Percentiles rank a stretch among this genome's conserved stretches.
phyloP scores from a whole-genome alignment of 2,329 filamentous ascomycete species.

The Sporothrix phasma region DNA sequence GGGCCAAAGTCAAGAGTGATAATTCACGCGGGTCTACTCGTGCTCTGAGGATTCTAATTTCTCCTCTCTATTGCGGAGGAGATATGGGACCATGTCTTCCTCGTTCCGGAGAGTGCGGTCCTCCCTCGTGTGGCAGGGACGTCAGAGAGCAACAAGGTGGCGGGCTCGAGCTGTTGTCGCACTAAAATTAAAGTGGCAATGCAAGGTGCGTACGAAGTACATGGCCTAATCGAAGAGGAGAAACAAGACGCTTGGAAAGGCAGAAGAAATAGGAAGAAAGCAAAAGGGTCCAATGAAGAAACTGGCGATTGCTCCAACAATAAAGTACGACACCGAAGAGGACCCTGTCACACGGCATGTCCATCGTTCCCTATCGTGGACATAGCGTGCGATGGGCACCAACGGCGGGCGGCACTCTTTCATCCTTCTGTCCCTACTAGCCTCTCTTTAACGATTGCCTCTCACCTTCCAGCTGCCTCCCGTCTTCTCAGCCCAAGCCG shows the following conservation, averaged over 20 bases:
- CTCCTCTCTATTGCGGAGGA: not conserved
- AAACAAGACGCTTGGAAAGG: not conserved
- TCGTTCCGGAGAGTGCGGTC: not conserved
- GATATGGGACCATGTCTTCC: not conserved
- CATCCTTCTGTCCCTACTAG: not conserved
- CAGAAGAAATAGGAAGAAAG: not conserved
- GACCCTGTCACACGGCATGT: not conserved
- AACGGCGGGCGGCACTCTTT: not conserved
- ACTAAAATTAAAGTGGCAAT: slow-evolving; percentile 9
- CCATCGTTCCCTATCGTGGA: not conserved
- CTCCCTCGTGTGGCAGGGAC: not conserved
- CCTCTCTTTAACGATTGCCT: not conserved
- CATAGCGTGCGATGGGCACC: not conserved
- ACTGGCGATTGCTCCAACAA: not conserved
- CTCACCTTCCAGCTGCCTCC: not conserved
- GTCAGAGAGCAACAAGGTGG: not conserved
- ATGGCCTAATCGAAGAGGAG: slow-evolving; percentile 2
- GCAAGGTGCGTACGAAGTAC: not conserved
- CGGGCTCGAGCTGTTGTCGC: not conserved
- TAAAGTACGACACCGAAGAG: not conserved
- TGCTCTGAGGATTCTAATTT: not conserved
- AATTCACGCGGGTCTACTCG: not conserved
- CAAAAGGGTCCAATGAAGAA: not conserved
- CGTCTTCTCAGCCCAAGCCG: not conserved
- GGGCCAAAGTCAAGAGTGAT: no score